These are phyloP conservation scores for Populus trichocarpa DNA, from an alignment of 441 rosid species.

Conservation along the genomic window DNA sequence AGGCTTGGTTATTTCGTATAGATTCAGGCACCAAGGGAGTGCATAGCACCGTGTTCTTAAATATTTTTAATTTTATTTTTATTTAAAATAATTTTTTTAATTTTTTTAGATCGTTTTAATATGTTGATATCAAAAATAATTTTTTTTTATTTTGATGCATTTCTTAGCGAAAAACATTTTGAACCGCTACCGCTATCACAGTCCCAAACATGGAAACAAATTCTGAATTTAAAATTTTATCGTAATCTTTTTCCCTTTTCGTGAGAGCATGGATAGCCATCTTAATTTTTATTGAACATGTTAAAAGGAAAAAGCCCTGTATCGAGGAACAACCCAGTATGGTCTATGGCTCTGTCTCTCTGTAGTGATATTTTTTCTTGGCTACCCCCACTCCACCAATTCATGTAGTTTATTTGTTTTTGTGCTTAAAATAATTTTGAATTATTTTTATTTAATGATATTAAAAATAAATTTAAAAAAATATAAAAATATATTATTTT, in stretches of 20 bases:
- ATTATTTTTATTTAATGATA: too few species aligned
- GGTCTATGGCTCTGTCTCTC: not conserved
- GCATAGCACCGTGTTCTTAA: too few species aligned
- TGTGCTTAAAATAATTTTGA: too few species aligned
- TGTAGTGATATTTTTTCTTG: not conserved
- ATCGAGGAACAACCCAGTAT: not conserved
- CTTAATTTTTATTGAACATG: not conserved
- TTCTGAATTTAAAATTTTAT: not conserved
- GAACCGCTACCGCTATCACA: fast-evolving
- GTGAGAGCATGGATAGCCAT: not conserved
- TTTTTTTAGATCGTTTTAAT: fast-evolving
- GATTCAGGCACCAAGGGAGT: too few species aligned
- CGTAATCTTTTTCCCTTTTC: not conserved
- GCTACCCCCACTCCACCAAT: slow-evolving; percentile 10
- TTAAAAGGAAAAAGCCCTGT: not conserved
- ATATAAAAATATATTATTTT: too few species aligned
- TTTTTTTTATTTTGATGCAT: too few species aligned
- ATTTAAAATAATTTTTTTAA: too few species aligned
- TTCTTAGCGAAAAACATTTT: fast-evolving
- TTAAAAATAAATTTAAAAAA: too few species aligned
- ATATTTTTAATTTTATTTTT: too few species aligned
- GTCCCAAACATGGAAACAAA: fast-evolving
- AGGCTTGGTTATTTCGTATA: too few species aligned
- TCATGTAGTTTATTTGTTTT: not conserved
- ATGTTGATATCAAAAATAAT: fast-evolving